Percentiles rank a stretch among this genome's conserved stretches.
Conservation (phyloP, 257 asterid genomes). For the Linaria vulgaris region DNA sequence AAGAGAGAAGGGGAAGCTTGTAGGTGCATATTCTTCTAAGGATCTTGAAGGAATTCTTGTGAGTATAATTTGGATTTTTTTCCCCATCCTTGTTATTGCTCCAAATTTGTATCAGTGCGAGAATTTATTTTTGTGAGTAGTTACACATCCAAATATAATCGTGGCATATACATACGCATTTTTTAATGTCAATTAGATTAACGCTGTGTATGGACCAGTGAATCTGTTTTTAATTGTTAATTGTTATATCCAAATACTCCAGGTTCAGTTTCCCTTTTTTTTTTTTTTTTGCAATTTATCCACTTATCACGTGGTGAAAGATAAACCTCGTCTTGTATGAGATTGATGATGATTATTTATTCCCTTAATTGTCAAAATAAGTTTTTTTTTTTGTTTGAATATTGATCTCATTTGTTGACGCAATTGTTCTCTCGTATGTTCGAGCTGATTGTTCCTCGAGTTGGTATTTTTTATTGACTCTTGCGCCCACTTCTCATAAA, state of each 20-base stretch:
- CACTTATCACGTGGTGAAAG: no score
- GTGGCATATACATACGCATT: neutral
- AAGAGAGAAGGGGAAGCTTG: conserved; percentile 89
- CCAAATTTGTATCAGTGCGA: neutral
- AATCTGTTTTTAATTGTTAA: no score
- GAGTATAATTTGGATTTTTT: conserved; percentile 30
- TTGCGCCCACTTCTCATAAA: neutral
- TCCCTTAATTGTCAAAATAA: no score
- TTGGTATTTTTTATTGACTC: neutral
- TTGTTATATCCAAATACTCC: no score
- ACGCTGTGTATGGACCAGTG: neutral
- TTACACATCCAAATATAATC: conserved; percentile 3
- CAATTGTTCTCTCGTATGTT: neutral
- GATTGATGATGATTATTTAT: no score
- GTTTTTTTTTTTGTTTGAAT: neutral
- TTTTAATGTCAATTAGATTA: neutral
- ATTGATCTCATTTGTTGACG: neutral
- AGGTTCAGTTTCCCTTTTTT: no score
- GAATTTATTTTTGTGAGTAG: no score
- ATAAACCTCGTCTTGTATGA: no score
- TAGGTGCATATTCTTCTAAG: conserved; percentile 65
- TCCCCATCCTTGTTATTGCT: conserved; percentile 7
- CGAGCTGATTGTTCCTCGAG: neutral
- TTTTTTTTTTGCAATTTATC: no score
- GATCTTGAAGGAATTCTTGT: conserved; percentile 98